phyloP scores from a whole-genome alignment of 176 grass and related monocot species.

The Bonia amplexicaulis region DNA sequence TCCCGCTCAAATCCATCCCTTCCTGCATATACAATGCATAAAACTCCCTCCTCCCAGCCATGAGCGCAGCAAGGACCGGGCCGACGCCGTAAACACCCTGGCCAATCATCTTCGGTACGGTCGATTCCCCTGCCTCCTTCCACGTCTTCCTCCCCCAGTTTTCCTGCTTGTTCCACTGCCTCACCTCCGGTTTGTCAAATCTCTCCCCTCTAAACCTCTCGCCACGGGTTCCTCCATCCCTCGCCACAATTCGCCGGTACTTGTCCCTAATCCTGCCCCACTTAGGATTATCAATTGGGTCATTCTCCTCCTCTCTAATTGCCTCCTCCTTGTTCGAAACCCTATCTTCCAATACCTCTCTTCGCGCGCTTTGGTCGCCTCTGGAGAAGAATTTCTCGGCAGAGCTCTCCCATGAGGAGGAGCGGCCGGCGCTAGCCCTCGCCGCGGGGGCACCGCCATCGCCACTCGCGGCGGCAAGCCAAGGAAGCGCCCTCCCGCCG shows the following conservation, averaged over 20 bases:
- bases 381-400: conserved; percentile 69
- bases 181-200: conserved; percentile 43
- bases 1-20: conserved; percentile 74
- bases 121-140: conserved; percentile 70
- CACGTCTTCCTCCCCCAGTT: conserved; percentile 69
- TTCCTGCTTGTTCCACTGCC: conserved; percentile 75
- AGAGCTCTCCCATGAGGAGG: conserved; percentile 75
- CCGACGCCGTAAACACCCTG: conserved; percentile 86
- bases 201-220: conserved; percentile 44
- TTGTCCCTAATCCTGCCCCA: conserved; percentile 54
- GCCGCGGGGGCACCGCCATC: not conserved
- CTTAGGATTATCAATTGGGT: conserved; percentile 54
- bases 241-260: conserved; percentile 24
- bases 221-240: conserved; percentile 26
- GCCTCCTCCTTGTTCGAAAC: conserved; percentile 6
- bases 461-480: conserved; percentile 27
- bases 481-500: conserved; percentile 41
- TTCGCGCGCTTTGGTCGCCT: conserved; percentile 30
- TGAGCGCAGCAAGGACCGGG: conserved; percentile 69
- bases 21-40: conserved; percentile 82
- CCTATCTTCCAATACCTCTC: conserved; percentile 14
- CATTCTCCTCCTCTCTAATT: conserved; percentile 27
- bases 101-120: conserved; percentile 66
- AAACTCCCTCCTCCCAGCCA: conserved; percentile 74
- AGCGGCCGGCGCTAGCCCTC: conserved; percentile 38